A percentile compares a stretch with the other conserved stretches of the same genome.
Evolutionary conservation across 1,284 basidiomycete genomes (phyloP).

Genomic region (Chalciporus sp.): DNA sequence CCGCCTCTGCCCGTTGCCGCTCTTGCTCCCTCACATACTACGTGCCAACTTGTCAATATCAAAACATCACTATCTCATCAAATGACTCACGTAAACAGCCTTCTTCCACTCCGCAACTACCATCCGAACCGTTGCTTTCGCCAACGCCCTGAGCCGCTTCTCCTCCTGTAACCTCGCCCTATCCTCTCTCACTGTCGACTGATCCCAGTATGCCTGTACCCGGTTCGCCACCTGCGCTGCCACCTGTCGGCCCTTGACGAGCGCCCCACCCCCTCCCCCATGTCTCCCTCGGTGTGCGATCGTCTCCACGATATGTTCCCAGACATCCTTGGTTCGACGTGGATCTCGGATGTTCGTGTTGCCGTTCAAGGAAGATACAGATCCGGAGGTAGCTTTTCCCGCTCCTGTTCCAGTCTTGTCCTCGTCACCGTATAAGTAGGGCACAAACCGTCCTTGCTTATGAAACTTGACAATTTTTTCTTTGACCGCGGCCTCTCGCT

Average conservation of each 20-base stretch:
- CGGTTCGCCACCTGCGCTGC: slow-evolving; percentile 67
- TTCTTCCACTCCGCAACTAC: slow-evolving; percentile 88
- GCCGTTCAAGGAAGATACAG: slow-evolving; percentile 10
- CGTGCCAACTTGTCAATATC: slow-evolving; percentile 4
- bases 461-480: slow-evolving; percentile 55
- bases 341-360: slow-evolving; percentile 28
- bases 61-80: neutral
- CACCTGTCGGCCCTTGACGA: slow-evolving; percentile 47
- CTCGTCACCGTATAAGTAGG: slow-evolving; percentile 28
- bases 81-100: slow-evolving; percentile 79
- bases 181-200: slow-evolving; percentile 64
- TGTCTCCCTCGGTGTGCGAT: slow-evolving; percentile 38
- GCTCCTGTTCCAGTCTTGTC: slow-evolving; percentile 15
- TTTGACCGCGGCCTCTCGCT: slow-evolving; percentile 52
- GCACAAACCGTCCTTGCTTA: slow-evolving; percentile 38
- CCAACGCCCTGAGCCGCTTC: slow-evolving; percentile 65
- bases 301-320: slow-evolving; percentile 57
- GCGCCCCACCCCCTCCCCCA: slow-evolving; percentile 38
- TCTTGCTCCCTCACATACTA: slow-evolving; percentile 36
- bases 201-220: slow-evolving; percentile 81
- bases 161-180: slow-evolving; percentile 67
- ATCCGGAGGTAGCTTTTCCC: slow-evolving; percentile 7
- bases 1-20: slow-evolving; percentile 41
- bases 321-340: slow-evolving; percentile 47
- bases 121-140: slow-evolving; percentile 70